Conservation (phyloP, 306 rosid genomes). For the Quercus parvula region DNA sequence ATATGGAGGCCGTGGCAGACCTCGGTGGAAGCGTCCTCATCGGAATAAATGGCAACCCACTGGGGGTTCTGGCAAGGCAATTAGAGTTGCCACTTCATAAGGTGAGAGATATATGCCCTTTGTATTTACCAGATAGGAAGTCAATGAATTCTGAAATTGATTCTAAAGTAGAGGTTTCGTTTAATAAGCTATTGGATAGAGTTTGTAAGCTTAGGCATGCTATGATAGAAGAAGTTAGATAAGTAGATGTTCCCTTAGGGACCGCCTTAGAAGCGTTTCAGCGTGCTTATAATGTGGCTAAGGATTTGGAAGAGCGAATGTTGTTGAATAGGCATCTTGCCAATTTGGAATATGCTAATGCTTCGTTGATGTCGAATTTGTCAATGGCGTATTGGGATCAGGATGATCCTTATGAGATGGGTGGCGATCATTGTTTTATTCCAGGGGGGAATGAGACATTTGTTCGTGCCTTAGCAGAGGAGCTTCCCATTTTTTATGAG, state of each 20-base stretch:
- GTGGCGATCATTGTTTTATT: conserved; percentile 93
- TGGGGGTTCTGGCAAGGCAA: conserved; percentile 89
- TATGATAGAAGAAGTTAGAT: conserved; percentile 79
- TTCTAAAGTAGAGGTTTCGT: conserved; percentile 65
- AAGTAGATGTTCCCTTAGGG: conserved; percentile 75
- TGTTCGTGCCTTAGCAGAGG: conserved; percentile 66
- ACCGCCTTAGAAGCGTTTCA: conserved; percentile 80
- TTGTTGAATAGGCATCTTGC: conserved; percentile 90
- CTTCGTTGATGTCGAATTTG: conserved; percentile 75
- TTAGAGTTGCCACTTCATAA: conserved; percentile 80
- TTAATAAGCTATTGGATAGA: conserved; percentile 78
- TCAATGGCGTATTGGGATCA: conserved; percentile 98
- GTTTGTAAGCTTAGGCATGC: conserved; percentile 89
- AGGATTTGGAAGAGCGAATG: conserved; percentile 72
- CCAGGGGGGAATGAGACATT: conserved; percentile 87
- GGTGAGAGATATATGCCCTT: conserved; percentile 87
- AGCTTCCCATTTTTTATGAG: conserved; percentile 75
- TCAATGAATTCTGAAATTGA: conserved; percentile 69
- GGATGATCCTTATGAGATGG: conserved; percentile 95
- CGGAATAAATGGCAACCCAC: conserved; percentile 85
- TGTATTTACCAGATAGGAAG: conserved; percentile 80
- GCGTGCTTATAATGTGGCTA: conserved; percentile 60
- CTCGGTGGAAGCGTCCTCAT: conserved; percentile 94
- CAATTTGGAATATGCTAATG: conserved; percentile 92
- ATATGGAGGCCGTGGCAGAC: conserved; percentile 71